Conservation (phyloP, 129 eudicot genomes). For the Silybum marianum region DNA sequence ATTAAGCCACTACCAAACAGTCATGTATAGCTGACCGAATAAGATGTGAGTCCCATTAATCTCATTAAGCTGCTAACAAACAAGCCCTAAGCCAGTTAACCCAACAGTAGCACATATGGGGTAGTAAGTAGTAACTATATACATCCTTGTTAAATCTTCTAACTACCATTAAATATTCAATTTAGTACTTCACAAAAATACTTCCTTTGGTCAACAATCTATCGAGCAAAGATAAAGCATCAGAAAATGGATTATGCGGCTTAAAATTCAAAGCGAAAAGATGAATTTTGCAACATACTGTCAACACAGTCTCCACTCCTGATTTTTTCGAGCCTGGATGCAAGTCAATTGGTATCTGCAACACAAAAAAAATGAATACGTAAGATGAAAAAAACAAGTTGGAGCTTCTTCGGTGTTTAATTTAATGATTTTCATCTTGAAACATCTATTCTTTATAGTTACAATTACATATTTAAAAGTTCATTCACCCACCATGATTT, state of each 20-base stretch:
- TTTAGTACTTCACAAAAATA: background rate
- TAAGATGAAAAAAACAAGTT: background rate
- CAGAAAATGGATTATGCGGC: background rate
- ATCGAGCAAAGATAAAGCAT: background rate
- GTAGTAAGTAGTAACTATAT: background rate
- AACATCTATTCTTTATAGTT: background rate
- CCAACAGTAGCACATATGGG: background rate
- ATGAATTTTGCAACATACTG: slow-evolving; percentile 52
- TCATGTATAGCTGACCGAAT: no score
- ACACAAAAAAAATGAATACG: slow-evolving; percentile 7
- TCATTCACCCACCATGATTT: background rate
- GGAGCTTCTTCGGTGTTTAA: background rate
- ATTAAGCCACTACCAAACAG: no score
- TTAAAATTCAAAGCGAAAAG: slow-evolving; percentile 1
- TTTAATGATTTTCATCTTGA: background rate
- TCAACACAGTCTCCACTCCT: slow-evolving; percentile 92
- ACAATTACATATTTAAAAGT: background rate
- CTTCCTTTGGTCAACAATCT: background rate
- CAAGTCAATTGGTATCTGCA: slow-evolving; percentile 90
- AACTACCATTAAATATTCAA: background rate
- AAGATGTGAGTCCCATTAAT: no score
- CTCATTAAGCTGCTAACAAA: no score
- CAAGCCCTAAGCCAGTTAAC: background rate
- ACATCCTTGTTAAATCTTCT: background rate
- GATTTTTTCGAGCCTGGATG: slow-evolving; percentile 90